Base-by-base conservation (phyloP, 1,139 yeast species). In the Wickerhamomyces sp. region DNA sequence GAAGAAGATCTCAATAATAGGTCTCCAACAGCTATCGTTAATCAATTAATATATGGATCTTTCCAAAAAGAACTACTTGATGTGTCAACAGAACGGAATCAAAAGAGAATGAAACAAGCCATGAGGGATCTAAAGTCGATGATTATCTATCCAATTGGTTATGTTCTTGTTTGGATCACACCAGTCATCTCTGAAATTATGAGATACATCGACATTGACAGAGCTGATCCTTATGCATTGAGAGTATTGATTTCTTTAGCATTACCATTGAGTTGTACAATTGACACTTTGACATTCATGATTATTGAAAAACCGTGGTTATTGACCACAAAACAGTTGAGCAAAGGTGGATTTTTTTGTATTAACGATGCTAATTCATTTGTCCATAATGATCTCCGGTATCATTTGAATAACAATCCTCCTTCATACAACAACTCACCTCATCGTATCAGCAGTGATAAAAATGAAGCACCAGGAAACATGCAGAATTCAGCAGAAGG, bases 301-400 rank as follows among this genome's bases (percentile, higher is more conserved):
- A 37, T 46, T 2, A 30, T 42, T n/a, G 54, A 49, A 23, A 38
- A 36, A 22, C 54, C 54, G 23, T 49, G 54, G 54, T 33, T 36
- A 9, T 35, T 31, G 7, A 48, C 50, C 2, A 30, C 40, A 2
- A 8, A 8, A 5, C 29, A 23, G 3, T n/a, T 34, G 12, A 4
- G 14, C 4, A n/a, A 13, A 18, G 17, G 21, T 11, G 28, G 23
- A 4, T 11, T 28, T 4, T 23, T 22, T 14, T 19, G 16, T 5
- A 22, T 22, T 3, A 16, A 19, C 10, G 32, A 18, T 15, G 24
- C 31, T 16, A 23, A 28, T 16, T 18, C 19, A 8, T 19, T 20
- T 17, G 21, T 32, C 7, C 25, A 31, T 14, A 27, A 17, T n/a
- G 29, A 24, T 22, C 28, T 11, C 11, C 14, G 11, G 17, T 19